Conservation (phyloP, 208 protist species). For the Trypanosoma platydactyli region DNA sequence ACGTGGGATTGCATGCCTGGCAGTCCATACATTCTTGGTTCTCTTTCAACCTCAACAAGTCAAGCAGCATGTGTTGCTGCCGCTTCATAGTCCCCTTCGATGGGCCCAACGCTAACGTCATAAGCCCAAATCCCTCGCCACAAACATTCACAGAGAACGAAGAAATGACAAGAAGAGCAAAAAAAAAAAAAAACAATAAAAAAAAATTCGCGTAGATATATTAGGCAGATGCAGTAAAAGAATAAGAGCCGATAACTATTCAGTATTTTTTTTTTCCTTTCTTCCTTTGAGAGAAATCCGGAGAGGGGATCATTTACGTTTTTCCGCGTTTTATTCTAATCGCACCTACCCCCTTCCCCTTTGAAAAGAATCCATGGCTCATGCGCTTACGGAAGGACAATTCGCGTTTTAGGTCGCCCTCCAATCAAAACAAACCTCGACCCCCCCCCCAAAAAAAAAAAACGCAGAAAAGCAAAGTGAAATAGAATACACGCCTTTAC, state of each 20-base stretch:
- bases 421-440: not conserved
- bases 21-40: conserved; percentile 87
- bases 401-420: too few relatives aligned
- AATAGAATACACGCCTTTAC: too few relatives aligned
- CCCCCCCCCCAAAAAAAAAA: too few relatives aligned
- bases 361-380: too few relatives aligned
- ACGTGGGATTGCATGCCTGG: conserved; percentile 59
- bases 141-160: not conserved
- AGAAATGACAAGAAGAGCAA: not conserved
- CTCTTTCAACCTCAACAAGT: conserved; percentile 40
- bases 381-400: too few relatives aligned
- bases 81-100: conserved; percentile 44
- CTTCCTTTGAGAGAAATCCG: not conserved
- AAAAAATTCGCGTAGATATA: conserved; percentile 5
- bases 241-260: conserved; percentile 18
- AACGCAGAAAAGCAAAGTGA: not conserved
- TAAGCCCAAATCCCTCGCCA: conserved; percentile 1
- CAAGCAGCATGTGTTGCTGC: conserved; percentile 32
- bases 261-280: not conserved
- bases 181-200: conserved; percentile 7
- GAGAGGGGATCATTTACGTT: not conserved
- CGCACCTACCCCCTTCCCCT: too few relatives aligned
- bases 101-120: conserved; percentile 42
- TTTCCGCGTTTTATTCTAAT: too few relatives aligned
- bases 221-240: conserved; percentile 9